Conservation (phyloP, 495 filamentous ascomycete genomes). For the Entonaema liquescens region DNA sequence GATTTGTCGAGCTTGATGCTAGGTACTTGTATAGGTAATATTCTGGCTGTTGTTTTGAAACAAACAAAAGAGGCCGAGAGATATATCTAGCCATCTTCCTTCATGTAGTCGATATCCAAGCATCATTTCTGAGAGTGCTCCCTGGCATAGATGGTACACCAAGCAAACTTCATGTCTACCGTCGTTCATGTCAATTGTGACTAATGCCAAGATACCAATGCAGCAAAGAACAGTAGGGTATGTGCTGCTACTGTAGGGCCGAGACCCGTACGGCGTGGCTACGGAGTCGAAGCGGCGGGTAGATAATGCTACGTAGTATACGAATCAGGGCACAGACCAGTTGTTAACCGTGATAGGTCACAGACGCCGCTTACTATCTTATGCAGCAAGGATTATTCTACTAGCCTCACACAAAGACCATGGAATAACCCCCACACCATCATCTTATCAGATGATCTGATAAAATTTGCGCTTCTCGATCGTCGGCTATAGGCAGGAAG, state of each 20-base stretch:
- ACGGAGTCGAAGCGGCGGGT: conserved; percentile 4
- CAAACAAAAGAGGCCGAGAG: no score
- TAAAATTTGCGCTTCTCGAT: conserved; percentile 32
- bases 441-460: conserved; percentile 41
- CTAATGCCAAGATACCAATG: conserved; percentile 31
- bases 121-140: background rate
- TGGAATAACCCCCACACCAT: conserved; percentile 11
- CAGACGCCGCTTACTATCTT: conserved; percentile 6
- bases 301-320: conserved; percentile 22
- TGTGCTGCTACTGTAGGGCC: conserved; percentile 1
- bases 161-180: background rate
- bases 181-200: conserved; percentile 4
- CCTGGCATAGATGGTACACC: background rate
- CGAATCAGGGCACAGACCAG: background rate
- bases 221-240: background rate
- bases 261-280: conserved; percentile 9
- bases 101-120: no score
- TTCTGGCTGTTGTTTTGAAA: no score
- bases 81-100: no score
- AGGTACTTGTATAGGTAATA: no score
- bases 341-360: conserved; percentile 22
- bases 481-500: conserved; percentile 2
- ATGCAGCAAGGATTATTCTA: conserved; percentile 13
- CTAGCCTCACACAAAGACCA: conserved; percentile 2
- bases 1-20: no score